Base-by-base conservation (phyloP, 768 basidiomycete species). In the Mycena olivaceomarginata region DNA sequence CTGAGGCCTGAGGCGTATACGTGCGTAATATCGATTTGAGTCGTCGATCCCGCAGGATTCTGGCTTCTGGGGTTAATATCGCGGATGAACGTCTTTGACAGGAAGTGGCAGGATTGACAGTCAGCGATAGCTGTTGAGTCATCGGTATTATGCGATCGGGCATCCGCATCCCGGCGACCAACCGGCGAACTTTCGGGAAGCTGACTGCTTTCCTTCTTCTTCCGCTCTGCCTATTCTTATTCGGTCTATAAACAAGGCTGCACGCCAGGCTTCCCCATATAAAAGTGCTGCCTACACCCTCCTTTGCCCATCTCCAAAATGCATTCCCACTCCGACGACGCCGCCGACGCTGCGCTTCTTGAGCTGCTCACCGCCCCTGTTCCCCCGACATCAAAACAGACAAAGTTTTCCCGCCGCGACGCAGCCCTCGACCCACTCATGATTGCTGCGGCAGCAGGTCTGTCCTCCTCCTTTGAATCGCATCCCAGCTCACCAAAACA, bases 371-470 rank as follows among this genome's bases (percentile, higher is more conserved):
- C 94, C 9, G 91, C 89, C 53, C 88, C 93, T 70, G 71, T 83
- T n/a, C 83, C 89, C 64, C 84, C 86, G 41, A 80, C 84, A 40
- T 75, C 87, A 74, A 89, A 88, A 40, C 53, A 57, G 80, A 79
- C 86, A 25, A 80, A 82, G 40, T 89, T 93, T 80, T 87, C 90
- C 51, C 88, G 93, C 60, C 89, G 94, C 56, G 95, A 96, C 83
- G 92, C 94, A 8, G 91, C 92, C 0, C 89, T 97, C 53, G 96
- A 97, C 82, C 94, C 96, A 22, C 87, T 97, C 8, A 87, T 97
- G 69, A 90, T 97, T 70, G 95, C 95, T 40, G 94, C 94, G 0
- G 95, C 93, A 8, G 65, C 72, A 45, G 78, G 78, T 79, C 12
- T n/a, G 77, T 69, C 25, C 37, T 1, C n/a, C 25, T n/a, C 31